Percentiles rank a stretch among this genome's conserved stretches.
Evolutionary conservation across 139 green algal species (phyloP).

Genomic region (Haematococcus lacustris): DNA sequence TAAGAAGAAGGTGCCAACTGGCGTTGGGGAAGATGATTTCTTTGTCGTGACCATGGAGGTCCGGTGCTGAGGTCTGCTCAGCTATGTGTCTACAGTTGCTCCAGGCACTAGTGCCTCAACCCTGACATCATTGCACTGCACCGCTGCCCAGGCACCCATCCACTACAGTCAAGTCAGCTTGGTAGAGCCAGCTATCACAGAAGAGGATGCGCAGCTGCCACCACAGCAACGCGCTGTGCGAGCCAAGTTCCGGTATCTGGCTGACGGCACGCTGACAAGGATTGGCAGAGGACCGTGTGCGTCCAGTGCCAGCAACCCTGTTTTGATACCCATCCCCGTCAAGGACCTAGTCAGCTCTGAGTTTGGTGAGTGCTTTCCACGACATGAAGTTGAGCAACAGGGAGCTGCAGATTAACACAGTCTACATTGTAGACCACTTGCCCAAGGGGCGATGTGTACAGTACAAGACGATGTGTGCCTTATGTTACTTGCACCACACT

Average conservation of each 20-base stretch:
- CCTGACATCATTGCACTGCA: neutral
- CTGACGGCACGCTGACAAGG: slow-evolving; percentile 1
- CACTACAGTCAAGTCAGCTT: slow-evolving; percentile 33
- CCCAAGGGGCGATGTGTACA: no score
- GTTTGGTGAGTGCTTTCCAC: no score
- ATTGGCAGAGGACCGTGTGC: no score
- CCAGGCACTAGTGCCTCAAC: neutral
- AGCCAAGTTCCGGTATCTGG: slow-evolving; percentile 3
- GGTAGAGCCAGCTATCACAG: slow-evolving; percentile 9
- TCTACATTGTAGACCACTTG: no score
- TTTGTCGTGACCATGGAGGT: slow-evolving; percentile 42
- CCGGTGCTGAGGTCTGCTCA: neutral
- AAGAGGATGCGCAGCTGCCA: neutral
- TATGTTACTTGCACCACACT: no score
- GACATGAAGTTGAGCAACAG: no score
- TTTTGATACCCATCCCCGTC: no score
- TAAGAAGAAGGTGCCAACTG: slow-evolving; percentile 23
- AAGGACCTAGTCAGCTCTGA: no score
- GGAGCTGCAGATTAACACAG: no score
- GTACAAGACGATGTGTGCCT: no score
- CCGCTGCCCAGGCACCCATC: slow-evolving; percentile 19
- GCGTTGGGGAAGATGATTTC: slow-evolving; percentile 14
- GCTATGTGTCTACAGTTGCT: neutral
- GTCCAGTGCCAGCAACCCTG: no score
- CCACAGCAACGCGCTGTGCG: slow-evolving; percentile 3